Evolutionary conservation across 1,284 basidiomycete species (phyloP).

Genomic region (Tetrapyrgos nigripes): DNA sequence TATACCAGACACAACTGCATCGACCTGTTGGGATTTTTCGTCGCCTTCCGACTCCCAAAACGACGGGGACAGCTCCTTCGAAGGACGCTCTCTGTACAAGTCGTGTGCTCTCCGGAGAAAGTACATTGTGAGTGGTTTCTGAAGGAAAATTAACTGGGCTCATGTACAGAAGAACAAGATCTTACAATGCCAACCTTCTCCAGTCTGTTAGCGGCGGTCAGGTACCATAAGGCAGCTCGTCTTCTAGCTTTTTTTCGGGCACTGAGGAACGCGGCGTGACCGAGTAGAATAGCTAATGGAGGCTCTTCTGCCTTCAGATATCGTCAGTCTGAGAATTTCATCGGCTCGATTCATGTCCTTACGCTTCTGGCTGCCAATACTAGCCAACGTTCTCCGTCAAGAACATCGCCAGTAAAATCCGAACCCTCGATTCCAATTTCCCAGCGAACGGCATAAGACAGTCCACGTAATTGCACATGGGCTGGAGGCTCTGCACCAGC

Average conservation of each 20-base stretch:
- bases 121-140: conserved; percentile 86
- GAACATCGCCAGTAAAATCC: conserved; percentile 59
- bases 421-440: conserved; percentile 63
- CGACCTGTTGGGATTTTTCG: conserved; percentile 49
- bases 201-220: conserved; percentile 71
- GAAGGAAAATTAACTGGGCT: conserved; percentile 7
- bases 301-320: conserved; percentile 76
- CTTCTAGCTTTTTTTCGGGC: conserved; percentile 59
- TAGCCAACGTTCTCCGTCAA: conserved; percentile 83
- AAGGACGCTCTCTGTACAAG: conserved; percentile 55
- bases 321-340: conserved; percentile 11
- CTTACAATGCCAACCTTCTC: conserved; percentile 84
- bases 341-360: conserved; percentile 33
- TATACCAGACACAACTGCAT: conserved; percentile 71
- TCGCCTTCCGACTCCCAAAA: conserved; percentile 77
- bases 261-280: conserved; percentile 76
- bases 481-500: conserved; percentile 58
- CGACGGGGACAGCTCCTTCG: conserved; percentile 71
- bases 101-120: conserved; percentile 74
- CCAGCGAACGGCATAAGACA: conserved; percentile 77
- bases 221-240: conserved; percentile 77
- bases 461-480: conserved; percentile 65
- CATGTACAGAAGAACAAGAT: conserved; percentile 21
- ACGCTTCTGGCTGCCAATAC: conserved; percentile 83
- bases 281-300: conserved; percentile 74